Base-by-base conservation (phyloP, 192 early-diverging fungal species). In the Paraglomus brasilianum region DNA sequence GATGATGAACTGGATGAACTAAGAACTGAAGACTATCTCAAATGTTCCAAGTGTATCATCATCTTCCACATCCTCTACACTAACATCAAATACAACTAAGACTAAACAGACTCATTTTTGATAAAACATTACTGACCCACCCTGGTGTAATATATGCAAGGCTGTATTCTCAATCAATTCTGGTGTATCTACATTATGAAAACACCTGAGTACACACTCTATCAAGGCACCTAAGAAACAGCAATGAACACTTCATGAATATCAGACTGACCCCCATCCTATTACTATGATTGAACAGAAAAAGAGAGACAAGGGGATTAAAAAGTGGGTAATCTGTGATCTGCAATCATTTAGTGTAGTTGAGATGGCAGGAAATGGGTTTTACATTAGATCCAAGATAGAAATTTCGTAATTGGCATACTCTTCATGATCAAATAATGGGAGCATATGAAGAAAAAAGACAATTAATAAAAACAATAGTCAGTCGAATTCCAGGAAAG, bases 231-330 rank as follows among this genome's bases (percentile, higher is more conserved):
- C 53, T 4, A 55, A 55, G 11, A 22, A 4, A 55, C n/a, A n/a
- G n/a, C 58, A 60, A 60, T 43, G 38, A 60, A 41, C 41, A 5
- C 6, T 60, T 21, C 5, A 60, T 60, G 38, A 60, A 39, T 60
- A 60, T 41, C 39, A n/a, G 1, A 60, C 3, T 8, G 58, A 60
- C 44, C 15, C 58, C 13, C 39, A 60, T 60, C n/a, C n/a, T n/a
- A n/a, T n/a, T n/a, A 42, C 24, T 8, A 1, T 4, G 38, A 55
- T 19, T 22, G 38, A 59, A 59, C 4, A 60, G 15, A 40, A 41
- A 60, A 19, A 60, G 19, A 6, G 58, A 6, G 58, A 60, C 17
- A n/a, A 60, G 8, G 39, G 8, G 46, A n/a, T 62, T 17, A 17
- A 24, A 9, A n/a, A 62, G 0, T 62, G 60, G 41, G 30, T 62